Conservation (phyloP, 495 filamentous ascomycete species). For the Xylaria cubensis region DNA sequence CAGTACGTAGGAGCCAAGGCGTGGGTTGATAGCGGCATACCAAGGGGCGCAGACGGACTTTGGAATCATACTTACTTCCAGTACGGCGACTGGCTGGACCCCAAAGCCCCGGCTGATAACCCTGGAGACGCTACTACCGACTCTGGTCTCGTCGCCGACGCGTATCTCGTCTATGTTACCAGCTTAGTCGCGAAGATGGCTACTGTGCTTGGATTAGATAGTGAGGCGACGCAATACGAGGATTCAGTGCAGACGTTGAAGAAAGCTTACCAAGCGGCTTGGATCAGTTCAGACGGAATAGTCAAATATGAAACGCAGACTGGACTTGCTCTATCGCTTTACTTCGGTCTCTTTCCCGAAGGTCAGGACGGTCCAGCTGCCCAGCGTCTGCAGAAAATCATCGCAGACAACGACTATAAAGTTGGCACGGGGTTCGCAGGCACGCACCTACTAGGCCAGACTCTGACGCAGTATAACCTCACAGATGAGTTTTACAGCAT, state of each 20-base stretch:
- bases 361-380: slow-evolving; percentile 39
- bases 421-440: slow-evolving; percentile 63
- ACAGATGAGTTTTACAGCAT: slow-evolving; percentile 43
- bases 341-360: slow-evolving; percentile 50
- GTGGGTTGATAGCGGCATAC: slow-evolving; percentile 57
- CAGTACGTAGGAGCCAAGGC: slow-evolving; percentile 54
- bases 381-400: slow-evolving; percentile 44
- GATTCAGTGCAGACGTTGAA: slow-evolving; percentile 39
- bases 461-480: slow-evolving; percentile 47
- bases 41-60: slow-evolving; percentile 46
- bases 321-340: slow-evolving; percentile 49
- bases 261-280: slow-evolving; percentile 48
- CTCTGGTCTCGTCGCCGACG: slow-evolving; percentile 54
- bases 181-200: slow-evolving; percentile 40
- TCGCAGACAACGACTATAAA: slow-evolving; percentile 49
- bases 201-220: slow-evolving; percentile 39
- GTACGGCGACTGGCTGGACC: slow-evolving; percentile 62
- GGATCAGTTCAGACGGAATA: slow-evolving; percentile 46
- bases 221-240: slow-evolving; percentile 40
- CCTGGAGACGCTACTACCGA: slow-evolving; percentile 50
- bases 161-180: slow-evolving; percentile 59
- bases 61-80: slow-evolving; percentile 51
- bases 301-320: slow-evolving; percentile 59
- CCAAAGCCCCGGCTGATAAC: slow-evolving; percentile 50
- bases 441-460: slow-evolving; percentile 56